These are phyloP conservation scores for Starmera caribaea DNA, from an alignment of 805 yeast species.

Conservation along the genomic window DNA sequence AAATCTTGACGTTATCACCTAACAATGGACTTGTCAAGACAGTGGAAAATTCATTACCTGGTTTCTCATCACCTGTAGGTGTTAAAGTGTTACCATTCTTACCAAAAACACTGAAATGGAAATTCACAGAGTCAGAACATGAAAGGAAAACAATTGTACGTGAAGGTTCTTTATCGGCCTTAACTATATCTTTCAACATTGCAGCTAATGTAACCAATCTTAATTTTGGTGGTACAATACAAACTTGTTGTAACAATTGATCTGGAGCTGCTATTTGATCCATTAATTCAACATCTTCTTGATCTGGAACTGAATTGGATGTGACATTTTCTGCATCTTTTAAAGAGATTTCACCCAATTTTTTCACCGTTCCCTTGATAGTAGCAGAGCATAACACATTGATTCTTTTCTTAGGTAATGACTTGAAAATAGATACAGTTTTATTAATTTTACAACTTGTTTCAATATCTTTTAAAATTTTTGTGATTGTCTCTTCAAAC, in stretches of 20 bases:
- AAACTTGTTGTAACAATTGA: constrained; percentile 71
- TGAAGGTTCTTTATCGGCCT: constrained; percentile 22
- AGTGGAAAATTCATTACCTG: constrained; percentile 23
- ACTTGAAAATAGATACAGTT: constrained; percentile 32
- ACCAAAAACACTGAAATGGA: constrained; percentile 71
- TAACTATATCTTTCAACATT: constrained; percentile 40
- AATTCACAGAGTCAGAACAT: constrained; percentile 95
- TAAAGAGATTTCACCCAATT: constrained; percentile 71
- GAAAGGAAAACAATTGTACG: constrained; percentile 81
- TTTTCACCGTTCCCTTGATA: constrained; percentile 67
- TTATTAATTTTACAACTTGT: constrained; percentile 26
- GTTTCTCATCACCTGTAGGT: constrained; percentile 23
- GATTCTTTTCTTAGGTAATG: constrained; percentile 60
- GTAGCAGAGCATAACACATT: constrained; percentile 94
- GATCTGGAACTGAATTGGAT: constrained; percentile 22
- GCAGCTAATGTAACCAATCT: constrained; percentile 77
- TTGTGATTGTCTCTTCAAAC: constrained; percentile 84
- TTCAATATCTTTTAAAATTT: constrained; percentile 56
- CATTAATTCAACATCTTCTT: constrained; percentile 17
- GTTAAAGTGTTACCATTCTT: constrained; percentile 39
- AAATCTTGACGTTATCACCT: constrained; percentile 36
- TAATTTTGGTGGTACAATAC: constrained; percentile 88
- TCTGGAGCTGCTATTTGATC: constrained; percentile 62
- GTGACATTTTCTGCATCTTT: constrained; percentile 61
- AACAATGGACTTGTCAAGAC: constrained; percentile 46